These are phyloP conservation scores for Lolium multiflorum DNA, from an alignment of 176 grass and related monocot genomes.

Conservation along the genomic window DNA sequence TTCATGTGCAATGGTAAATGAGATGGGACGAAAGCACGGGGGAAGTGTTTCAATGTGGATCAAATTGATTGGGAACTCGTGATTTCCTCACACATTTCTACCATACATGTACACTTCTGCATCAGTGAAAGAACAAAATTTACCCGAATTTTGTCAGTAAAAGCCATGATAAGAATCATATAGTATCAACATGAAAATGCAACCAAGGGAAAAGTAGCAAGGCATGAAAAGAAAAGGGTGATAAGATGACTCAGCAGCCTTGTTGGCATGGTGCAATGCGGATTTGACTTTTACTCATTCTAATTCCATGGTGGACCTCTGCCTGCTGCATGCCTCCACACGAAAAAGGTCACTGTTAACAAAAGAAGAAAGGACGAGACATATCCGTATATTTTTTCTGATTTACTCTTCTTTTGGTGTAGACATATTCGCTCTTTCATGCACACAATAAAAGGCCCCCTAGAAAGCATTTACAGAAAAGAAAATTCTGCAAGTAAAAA, in stretches of 20 bases:
- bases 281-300: conserved; percentile 32
- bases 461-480: neutral
- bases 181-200: neutral
- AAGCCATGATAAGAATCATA: neutral
- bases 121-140: neutral
- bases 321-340: neutral
- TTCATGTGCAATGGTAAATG: conserved; percentile 3
- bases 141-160: neutral
- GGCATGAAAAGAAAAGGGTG: neutral
- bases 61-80: neutral
- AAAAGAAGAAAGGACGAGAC: conserved; percentile 5
- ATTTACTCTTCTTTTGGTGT: conserved; percentile 23
- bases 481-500: neutral
- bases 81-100: neutral
- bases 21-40: neutral
- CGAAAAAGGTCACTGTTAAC: conserved; percentile 19
- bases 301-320: conserved; percentile 15
- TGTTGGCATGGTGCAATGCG: conserved; percentile 14
- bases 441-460: neutral
- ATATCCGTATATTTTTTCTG: neutral
- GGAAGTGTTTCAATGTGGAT: neutral
- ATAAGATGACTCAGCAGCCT: conserved; percentile 4
- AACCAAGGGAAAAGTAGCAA: neutral
- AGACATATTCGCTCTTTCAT: conserved; percentile 26
- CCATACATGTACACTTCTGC: neutral